Percentiles rank a stretch among this genome's conserved stretches.
These are phyloP conservation scores for Blastobotrys illinoisensis DNA, from an alignment of 1,139 yeast genomes.

Conservation along the genomic window DNA sequence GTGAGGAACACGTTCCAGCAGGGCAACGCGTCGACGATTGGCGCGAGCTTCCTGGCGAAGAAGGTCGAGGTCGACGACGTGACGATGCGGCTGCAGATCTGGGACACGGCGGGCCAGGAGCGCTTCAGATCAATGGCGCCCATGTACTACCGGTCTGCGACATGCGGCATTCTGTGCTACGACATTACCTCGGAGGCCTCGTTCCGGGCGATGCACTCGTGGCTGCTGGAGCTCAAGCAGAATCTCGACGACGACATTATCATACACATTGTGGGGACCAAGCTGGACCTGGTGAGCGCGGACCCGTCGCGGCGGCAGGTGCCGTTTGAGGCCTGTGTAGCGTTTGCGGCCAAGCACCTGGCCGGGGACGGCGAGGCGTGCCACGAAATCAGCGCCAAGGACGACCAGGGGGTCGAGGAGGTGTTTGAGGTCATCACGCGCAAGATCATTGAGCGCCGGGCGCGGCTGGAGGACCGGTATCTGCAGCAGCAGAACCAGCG, in stretches of 20 bases:
- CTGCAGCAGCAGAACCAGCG: constrained; percentile 23
- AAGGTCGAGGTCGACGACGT: constrained; percentile 80
- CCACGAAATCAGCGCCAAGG: constrained; percentile 36
- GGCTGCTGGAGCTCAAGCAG: constrained; percentile 87
- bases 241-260: constrained; percentile 78
- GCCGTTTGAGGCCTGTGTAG: constrained; percentile 35
- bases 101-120: constrained; percentile 97
- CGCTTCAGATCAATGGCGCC: constrained; percentile 91
- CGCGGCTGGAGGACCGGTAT: constrained; percentile 21
- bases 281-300: constrained; percentile 53
- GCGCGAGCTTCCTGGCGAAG: constrained; percentile 90
- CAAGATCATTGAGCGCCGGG: constrained; percentile 25
- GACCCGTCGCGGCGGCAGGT: constrained; percentile 35
- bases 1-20: constrained; percentile 89
- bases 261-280: constrained; percentile 86
- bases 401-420: constrained; percentile 35
- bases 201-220: constrained; percentile 79
- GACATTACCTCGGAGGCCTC: constrained; percentile 93
- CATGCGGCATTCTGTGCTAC: constrained; percentile 86
- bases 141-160: constrained; percentile 91
- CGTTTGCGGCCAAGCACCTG: constrained; percentile 31
- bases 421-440: constrained; percentile 34
- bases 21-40: constrained; percentile 88
- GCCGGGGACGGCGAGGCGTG: constrained; percentile 29
- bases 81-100: constrained; percentile 82